Evolutionary conservation across 257 asterid species (phyloP).

Genomic region (Catharanthus roseus): DNA sequence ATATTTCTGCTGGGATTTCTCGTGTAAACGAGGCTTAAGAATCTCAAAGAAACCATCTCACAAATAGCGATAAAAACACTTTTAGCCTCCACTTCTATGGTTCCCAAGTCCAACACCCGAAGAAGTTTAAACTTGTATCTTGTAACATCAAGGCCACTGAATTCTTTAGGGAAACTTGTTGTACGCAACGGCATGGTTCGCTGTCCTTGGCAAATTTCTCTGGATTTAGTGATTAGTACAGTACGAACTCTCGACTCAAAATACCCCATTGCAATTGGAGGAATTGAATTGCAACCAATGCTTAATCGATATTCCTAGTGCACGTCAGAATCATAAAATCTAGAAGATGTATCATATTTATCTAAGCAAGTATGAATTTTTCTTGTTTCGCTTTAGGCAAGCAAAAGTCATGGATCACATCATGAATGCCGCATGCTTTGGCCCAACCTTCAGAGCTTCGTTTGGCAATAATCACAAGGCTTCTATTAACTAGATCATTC

Average conservation of each 20-base stretch:
- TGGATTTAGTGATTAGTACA: neutral
- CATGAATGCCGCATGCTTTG: conserved; percentile 12
- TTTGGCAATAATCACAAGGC: conserved; percentile 1
- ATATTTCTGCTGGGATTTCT: too few species aligned
- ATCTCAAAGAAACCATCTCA: too few species aligned
- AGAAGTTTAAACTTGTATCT: too few species aligned
- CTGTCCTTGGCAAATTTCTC: too few species aligned
- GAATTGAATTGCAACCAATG: neutral
- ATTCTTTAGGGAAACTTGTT: too few species aligned
- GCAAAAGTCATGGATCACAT: conserved; percentile 16
- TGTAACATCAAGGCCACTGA: too few species aligned
- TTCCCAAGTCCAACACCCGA: too few species aligned
- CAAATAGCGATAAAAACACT: too few species aligned
- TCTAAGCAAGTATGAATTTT: neutral
- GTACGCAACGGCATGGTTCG: too few species aligned
- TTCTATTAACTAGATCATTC: conserved; percentile 3
- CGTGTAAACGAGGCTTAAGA: too few species aligned
- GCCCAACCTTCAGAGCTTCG: neutral
- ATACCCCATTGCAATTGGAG: neutral
- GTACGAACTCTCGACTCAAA: neutral
- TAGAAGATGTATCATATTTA: neutral
- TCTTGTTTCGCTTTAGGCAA: conserved; percentile 2
- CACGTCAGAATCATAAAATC: neutral
- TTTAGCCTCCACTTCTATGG: too few species aligned
- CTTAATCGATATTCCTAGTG: neutral